Evolutionary conservation across 1,284 basidiomycete genomes (phyloP).

Genomic region (Polyporus tsugae): DNA sequence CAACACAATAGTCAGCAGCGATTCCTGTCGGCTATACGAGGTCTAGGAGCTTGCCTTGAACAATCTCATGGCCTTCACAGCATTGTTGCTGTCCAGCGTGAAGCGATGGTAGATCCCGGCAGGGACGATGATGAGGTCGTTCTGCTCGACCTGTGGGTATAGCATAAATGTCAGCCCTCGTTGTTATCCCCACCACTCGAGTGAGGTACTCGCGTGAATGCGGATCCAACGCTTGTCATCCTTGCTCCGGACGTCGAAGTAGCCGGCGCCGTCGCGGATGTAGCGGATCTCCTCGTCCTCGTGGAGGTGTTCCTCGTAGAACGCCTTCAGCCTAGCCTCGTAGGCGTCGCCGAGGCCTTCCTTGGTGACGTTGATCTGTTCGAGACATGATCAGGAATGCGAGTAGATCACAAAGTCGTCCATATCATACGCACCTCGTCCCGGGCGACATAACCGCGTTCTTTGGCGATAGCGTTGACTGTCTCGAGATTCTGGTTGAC

Average conservation of each 20-base stretch:
- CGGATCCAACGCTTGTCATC: slow-evolving; percentile 17
- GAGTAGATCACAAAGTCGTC: neutral
- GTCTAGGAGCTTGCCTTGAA: slow-evolving; percentile 65
- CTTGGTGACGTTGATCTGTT: slow-evolving; percentile 5
- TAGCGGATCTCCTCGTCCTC: slow-evolving; percentile 94
- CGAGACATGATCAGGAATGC: neutral
- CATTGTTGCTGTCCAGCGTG: slow-evolving; percentile 76
- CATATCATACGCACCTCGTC: neutral
- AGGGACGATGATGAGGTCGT: slow-evolving; percentile 80
- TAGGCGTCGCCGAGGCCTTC: slow-evolving; percentile 7
- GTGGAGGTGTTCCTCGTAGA: slow-evolving; percentile 69
- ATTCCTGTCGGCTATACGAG: too few relatives aligned
- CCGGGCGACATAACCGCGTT: slow-evolving; percentile 3
- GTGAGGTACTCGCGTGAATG: neutral
- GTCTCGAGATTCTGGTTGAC: neutral
- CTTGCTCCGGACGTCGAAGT: slow-evolving; percentile 85
- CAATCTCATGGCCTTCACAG: slow-evolving; percentile 76
- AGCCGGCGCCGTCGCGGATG: slow-evolving; percentile 82
- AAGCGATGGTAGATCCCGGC: slow-evolving; percentile 89
- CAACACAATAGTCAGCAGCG: neutral
- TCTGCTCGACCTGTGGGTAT: slow-evolving; percentile 53
- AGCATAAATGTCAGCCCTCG: neutral
- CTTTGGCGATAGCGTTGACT: slow-evolving; percentile 4
- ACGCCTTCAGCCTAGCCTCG: slow-evolving; percentile 6
- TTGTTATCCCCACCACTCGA: neutral